Percentiles rank a stretch among this genome's conserved stretches.
phyloP scores from a whole-genome alignment of 164 flowering plant species.

The Hamamelis virginiana region DNA sequence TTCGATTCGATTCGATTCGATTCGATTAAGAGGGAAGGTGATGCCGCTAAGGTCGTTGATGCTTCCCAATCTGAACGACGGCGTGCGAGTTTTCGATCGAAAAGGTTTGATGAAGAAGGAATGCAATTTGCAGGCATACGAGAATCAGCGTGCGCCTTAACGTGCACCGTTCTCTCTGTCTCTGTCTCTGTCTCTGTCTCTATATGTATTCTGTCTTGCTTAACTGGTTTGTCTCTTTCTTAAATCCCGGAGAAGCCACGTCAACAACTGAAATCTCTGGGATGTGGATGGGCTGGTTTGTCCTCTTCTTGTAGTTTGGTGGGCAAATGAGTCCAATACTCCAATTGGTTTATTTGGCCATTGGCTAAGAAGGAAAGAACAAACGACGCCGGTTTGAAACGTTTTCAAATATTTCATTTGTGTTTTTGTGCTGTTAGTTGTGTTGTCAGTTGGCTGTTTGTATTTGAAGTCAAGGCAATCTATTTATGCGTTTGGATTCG shows the following conservation, averaged over 20 bases:
- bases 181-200: conserved; percentile 11
- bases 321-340: neutral
- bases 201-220: neutral
- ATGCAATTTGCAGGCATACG: neutral
- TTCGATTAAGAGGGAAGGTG: neutral
- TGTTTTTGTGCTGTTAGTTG: too few relatives aligned
- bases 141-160: neutral
- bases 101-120: too few relatives aligned
- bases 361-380: neutral
- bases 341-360: neutral
- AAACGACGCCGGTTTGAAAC: conserved; percentile 5
- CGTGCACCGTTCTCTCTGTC: conserved; percentile 6
- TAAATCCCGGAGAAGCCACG: conserved; percentile 22
- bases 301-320: conserved; percentile 4
- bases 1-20: too few relatives aligned
- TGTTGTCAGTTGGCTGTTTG: too few relatives aligned
- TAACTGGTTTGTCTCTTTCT: neutral
- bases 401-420: too few relatives aligned
- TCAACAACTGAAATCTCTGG: conserved; percentile 22
- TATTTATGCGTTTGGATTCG: too few relatives aligned
- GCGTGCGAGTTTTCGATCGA: neutral
- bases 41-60: neutral
- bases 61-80: neutral
- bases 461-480: too few relatives aligned
- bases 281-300: conserved; percentile 1